These are phyloP conservation scores for Phytophthora sp. DNA, from an alignment of 352 stramenopile genomes.

Conservation along the genomic window DNA sequence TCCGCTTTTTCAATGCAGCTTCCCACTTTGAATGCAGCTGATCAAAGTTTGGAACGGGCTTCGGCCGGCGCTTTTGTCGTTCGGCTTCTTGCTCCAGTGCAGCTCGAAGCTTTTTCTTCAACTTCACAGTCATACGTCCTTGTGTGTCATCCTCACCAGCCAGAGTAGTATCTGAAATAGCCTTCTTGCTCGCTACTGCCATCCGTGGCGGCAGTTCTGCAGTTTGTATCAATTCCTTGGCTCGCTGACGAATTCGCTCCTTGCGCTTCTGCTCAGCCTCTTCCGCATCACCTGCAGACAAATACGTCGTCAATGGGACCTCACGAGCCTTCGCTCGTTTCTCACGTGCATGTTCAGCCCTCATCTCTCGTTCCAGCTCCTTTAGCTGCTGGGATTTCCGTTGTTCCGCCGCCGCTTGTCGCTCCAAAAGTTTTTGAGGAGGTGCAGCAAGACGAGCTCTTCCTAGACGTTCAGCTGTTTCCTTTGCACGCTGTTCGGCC, in stretches of 20 bases:
- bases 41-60: constrained; percentile 72
- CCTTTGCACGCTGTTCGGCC: constrained; percentile 25
- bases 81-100: constrained; percentile 46
- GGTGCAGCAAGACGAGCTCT: constrained; percentile 54
- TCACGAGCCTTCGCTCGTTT: constrained; percentile 58
- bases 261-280: constrained; percentile 52
- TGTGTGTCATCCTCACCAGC: background rate
- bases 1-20: constrained; percentile 44
- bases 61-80: constrained; percentile 37
- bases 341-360: constrained; percentile 41
- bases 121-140: constrained; percentile 49
- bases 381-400: constrained; percentile 52
- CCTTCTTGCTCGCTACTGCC: constrained; percentile 34
- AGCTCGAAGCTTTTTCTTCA: constrained; percentile 55
- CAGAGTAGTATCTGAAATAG: background rate
- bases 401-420: constrained; percentile 45
- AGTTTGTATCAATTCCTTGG: constrained; percentile 48
- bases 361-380: constrained; percentile 41
- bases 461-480: constrained; percentile 43
- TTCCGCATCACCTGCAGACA: constrained; percentile 16
- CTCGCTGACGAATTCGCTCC: constrained; percentile 57
- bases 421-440: constrained; percentile 59
- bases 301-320: constrained; percentile 62
- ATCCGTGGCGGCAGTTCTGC: constrained; percentile 61
- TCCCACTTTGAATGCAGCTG: constrained; percentile 66